These are phyloP conservation scores for Lactarius tabidus DNA, from an alignment of 768 basidiomycete species.

Conservation along the genomic window DNA sequence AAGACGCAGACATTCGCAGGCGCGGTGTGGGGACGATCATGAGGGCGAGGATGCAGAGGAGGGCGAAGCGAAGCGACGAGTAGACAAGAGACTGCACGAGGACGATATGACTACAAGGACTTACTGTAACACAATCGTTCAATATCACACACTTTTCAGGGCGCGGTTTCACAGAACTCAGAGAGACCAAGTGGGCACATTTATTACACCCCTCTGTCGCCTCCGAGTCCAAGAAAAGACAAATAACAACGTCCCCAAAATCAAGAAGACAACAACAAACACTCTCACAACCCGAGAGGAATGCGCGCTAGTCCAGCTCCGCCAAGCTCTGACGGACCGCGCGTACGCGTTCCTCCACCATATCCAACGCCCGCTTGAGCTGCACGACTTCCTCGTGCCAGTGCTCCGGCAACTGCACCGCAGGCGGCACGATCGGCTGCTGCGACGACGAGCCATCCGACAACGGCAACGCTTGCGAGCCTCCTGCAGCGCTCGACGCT, in stretches of 20 bases:
- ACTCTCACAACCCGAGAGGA: too few species aligned
- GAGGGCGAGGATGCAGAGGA: too few species aligned
- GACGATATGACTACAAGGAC: too few species aligned
- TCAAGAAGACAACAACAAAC: too few species aligned
- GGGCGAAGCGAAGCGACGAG: neutral
- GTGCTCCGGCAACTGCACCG: slow-evolving; percentile 21
- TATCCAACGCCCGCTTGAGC: slow-evolving; percentile 16
- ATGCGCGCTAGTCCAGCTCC: slow-evolving; percentile 18
- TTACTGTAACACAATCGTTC: too few species aligned
- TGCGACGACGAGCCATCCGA: neutral
- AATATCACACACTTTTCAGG: neutral
- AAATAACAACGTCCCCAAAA: neutral
- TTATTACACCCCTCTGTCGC: neutral
- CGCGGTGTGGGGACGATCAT: neutral
- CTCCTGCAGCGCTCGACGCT: too few species aligned
- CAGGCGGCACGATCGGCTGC: neutral
- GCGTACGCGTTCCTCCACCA: slow-evolving; percentile 20
- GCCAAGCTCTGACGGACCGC: slow-evolving; percentile 13
- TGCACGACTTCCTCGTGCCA: slow-evolving; percentile 19
- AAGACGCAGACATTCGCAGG: too few species aligned
- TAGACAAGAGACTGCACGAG: too few species aligned
- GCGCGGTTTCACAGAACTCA: neutral
- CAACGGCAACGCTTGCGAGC: too few species aligned
- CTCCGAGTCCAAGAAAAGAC: neutral
- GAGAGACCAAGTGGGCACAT: neutral